A percentile compares a stretch with the other conserved stretches of the same genome.
Conservation (phyloP, 148 eudicot genomes). For the Suaeda aralocaspica region DNA sequence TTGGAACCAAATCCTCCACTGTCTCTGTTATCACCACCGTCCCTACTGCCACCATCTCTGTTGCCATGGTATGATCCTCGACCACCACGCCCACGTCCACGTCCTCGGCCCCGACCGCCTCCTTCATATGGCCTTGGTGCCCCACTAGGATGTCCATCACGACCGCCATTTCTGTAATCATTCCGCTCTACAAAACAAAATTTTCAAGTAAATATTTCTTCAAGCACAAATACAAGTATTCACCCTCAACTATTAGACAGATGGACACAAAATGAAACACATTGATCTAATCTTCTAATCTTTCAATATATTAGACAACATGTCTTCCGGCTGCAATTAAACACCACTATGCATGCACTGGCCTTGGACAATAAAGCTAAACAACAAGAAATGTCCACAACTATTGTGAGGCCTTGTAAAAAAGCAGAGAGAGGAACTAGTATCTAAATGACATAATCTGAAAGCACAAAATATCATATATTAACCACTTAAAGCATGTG, state of each 20-base stretch:
- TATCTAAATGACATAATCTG: neutral
- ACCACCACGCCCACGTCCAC: slow-evolving; percentile 73
- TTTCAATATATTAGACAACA: neutral
- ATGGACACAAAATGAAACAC: neutral
- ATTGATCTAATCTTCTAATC: neutral
- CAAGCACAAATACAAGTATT: neutral
- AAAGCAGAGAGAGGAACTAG: neutral
- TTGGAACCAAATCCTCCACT: slow-evolving; percentile 22
- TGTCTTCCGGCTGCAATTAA: neutral
- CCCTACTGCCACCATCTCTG: slow-evolving; percentile 39
- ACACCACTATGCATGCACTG: neutral
- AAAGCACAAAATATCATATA: neutral
- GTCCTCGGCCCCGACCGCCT: slow-evolving; percentile 54
- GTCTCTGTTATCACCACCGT: slow-evolving; percentile 32
- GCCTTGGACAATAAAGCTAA: neutral
- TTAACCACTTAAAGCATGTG: neutral
- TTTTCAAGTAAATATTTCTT: neutral
- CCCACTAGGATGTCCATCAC: slow-evolving; percentile 67
- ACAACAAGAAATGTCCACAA: neutral
- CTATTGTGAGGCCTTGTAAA: neutral
- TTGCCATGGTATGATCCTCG: slow-evolving; percentile 44
- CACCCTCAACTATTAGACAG: neutral
- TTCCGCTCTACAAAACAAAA: slow-evolving; percentile 47
- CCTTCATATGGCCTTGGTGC: slow-evolving; percentile 60
- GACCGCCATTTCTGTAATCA: slow-evolving; percentile 49